These are phyloP conservation scores for Kalmanozyma brasiliensis DNA, from an alignment of 1,284 basidiomycete genomes.

Conservation along the genomic window DNA sequence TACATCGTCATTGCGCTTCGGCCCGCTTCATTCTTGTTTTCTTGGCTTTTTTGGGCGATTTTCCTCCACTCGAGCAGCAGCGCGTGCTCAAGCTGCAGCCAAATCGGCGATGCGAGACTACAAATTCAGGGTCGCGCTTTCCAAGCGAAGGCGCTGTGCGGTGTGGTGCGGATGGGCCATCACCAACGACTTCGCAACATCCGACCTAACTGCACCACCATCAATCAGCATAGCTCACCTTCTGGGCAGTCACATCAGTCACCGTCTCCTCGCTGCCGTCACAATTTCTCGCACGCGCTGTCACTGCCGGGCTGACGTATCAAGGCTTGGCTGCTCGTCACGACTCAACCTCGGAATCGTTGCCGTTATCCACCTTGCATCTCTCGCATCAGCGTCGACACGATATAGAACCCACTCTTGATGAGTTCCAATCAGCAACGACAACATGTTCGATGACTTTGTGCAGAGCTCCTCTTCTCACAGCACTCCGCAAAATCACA, in stretches of 20 bases:
- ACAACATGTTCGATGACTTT: slow-evolving; percentile 50
- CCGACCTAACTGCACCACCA: too few species aligned
- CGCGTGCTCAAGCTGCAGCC: not conserved
- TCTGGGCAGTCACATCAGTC: not conserved
- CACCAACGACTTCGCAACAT: not conserved
- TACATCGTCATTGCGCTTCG: slow-evolving; percentile 21
- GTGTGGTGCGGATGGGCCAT: not conserved
- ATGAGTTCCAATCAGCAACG: not conserved
- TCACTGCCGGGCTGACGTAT: too few species aligned
- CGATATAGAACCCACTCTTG: not conserved
- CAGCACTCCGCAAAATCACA: slow-evolving; percentile 6
- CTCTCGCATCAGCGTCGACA: too few species aligned
- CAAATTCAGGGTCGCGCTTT: too few species aligned
- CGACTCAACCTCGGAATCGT: too few species aligned
- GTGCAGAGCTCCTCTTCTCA: slow-evolving; percentile 48
- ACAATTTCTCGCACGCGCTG: too few species aligned
- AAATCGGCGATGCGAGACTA: too few species aligned
- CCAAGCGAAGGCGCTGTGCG: not conserved
- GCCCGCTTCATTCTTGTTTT: too few species aligned
- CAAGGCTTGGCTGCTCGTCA: too few species aligned
- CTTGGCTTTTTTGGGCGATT: not conserved
- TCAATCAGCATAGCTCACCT: too few species aligned
- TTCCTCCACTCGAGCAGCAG: not conserved
- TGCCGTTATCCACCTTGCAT: too few species aligned
- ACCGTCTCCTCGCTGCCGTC: too few species aligned